phyloP scores from a whole-genome alignment of 352 stramenopile genomes.

The Globisporangium middletonii region DNA sequence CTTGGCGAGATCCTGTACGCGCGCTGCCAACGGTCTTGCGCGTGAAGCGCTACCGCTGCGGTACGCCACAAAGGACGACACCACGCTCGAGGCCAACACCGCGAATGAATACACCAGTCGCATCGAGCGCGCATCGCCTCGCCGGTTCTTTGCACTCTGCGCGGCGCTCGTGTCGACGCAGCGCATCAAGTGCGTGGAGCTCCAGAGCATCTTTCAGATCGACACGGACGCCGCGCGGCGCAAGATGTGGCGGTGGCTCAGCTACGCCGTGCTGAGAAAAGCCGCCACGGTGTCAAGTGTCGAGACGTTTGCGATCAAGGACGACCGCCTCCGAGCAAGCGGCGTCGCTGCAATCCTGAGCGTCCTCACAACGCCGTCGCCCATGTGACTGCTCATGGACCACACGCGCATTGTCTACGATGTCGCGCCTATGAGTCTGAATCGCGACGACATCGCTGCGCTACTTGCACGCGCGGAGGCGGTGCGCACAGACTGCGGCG shows the following conservation, averaged over 20 bases:
- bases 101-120: not conserved
- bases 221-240: not conserved
- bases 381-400: not conserved
- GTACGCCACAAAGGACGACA: no score
- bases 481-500: no score
- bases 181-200: not conserved
- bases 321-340: not conserved
- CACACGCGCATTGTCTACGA: not conserved
- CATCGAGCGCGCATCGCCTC: not conserved
- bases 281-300: not conserved
- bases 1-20: no score
- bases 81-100: not conserved
- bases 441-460: not conserved
- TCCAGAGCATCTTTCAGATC: not conserved
- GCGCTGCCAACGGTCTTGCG: no score
- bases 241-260: conserved; percentile 3
- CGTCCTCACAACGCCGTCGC: not conserved
- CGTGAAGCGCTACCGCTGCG: no score
- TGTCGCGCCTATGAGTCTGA: no score
- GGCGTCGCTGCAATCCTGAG: conserved; percentile 1
- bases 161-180: not conserved
- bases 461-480: not conserved
- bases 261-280: conserved; percentile 1
- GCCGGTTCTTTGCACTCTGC: not conserved
- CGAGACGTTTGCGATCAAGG: conserved; percentile 1